These are phyloP conservation scores for Phytopythium mirpurense DNA, from an alignment of 352 stramenopile genomes.

Conservation along the genomic window DNA sequence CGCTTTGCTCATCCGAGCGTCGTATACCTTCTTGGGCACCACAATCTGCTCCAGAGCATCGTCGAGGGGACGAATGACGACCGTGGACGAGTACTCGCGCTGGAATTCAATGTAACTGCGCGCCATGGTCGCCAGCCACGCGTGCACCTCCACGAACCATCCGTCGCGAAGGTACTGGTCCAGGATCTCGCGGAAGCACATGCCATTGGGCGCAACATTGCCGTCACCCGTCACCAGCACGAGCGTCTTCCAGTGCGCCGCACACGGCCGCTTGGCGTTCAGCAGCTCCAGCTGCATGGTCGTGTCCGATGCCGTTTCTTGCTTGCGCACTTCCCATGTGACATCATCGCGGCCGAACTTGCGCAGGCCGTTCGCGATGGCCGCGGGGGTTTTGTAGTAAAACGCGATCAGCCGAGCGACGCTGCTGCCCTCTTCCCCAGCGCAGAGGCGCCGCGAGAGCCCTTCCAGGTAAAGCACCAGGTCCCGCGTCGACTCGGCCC, in stretches of 20 bases:
- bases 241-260: neutral
- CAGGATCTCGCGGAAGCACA: slow-evolving; percentile 5
- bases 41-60: neutral
- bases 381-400: slow-evolving; percentile 2
- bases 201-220: slow-evolving; percentile 3
- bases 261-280: slow-evolving; percentile 1
- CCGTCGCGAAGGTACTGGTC: slow-evolving; percentile 5
- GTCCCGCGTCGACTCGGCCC: neutral
- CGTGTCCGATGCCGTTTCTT: slow-evolving; percentile 3
- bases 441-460: neutral
- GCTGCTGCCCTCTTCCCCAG: neutral
- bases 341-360: neutral
- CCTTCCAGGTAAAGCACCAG: slow-evolving; percentile 2
- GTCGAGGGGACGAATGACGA: slow-evolving; percentile 1
- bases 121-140: slow-evolving; percentile 4
- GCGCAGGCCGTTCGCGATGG: neutral
- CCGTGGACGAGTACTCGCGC: slow-evolving; percentile 1
- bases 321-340: slow-evolving; percentile 5
- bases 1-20: neutral
- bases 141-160: slow-evolving; percentile 5
- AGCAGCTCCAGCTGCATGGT: slow-evolving; percentile 4
- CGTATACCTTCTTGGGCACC: neutral
- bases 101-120: slow-evolving; percentile 6
- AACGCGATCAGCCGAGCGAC: slow-evolving; percentile 3
- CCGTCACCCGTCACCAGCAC: slow-evolving; percentile 3